Percentiles rank a stretch among this genome's conserved stretches.
These are phyloP conservation scores for Liriodendron chinense DNA, from an alignment of 164 flowering plant genomes.

Conservation along the genomic window DNA sequence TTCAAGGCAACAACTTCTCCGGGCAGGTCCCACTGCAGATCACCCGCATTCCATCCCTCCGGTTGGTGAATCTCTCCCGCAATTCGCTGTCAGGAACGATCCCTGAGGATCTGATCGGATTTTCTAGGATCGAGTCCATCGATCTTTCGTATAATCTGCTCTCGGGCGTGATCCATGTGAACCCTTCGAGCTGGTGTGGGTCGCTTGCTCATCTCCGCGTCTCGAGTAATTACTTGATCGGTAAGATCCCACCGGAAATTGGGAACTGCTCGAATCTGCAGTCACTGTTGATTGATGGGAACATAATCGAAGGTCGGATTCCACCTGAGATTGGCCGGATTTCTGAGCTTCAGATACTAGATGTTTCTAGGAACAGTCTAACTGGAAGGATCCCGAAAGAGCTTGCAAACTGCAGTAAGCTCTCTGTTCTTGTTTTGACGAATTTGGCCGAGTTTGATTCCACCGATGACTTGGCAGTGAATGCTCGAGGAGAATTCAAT, in stretches of 20 bases:
- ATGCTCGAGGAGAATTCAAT: slow-evolving; percentile 50
- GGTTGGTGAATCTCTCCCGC: slow-evolving; percentile 47
- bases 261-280: slow-evolving; percentile 53
- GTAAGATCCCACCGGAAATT: slow-evolving; percentile 47
- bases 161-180: slow-evolving; percentile 34
- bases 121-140: slow-evolving; percentile 25
- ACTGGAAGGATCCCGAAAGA: slow-evolving; percentile 53
- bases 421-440: slow-evolving; percentile 49
- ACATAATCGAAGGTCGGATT: slow-evolving; percentile 53
- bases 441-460: slow-evolving; percentile 38
- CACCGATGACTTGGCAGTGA: slow-evolving; percentile 7
- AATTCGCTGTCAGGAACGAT: slow-evolving; percentile 50
- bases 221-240: slow-evolving; percentile 44
- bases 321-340: slow-evolving; percentile 55
- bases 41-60: slow-evolving; percentile 34
- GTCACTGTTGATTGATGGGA: slow-evolving; percentile 51
- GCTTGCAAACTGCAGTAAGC: slow-evolving; percentile 45
- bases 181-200: slow-evolving; percentile 26
- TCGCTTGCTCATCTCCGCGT: slow-evolving; percentile 44
- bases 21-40: slow-evolving; percentile 50
- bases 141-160: slow-evolving; percentile 61
- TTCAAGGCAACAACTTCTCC: slow-evolving; percentile 62
- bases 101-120: slow-evolving; percentile 44
- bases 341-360: slow-evolving; percentile 52
- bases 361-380: slow-evolving; percentile 71